Percentiles rank a stretch among this genome's conserved stretches.
These are phyloP conservation scores for Drosera spatulata DNA, from an alignment of 179 eudicot species.

Conservation along the genomic window DNA sequence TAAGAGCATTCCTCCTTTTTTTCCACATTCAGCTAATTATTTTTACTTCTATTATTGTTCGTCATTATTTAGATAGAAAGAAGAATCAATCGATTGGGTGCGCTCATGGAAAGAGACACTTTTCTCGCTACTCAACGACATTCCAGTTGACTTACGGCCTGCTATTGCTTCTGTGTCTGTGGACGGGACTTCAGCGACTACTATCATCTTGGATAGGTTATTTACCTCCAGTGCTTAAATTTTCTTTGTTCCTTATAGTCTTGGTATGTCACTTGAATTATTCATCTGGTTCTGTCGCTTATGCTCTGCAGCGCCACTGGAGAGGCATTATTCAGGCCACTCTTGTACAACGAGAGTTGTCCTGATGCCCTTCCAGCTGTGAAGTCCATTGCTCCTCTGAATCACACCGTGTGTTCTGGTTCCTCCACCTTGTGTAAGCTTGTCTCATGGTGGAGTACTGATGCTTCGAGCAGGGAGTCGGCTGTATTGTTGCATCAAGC, in stretches of 20 bases:
- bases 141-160: constrained; percentile 54
- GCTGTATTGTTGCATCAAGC: constrained; percentile 85
- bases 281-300: constrained; percentile 5
- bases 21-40: too few relatives aligned
- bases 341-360: constrained; percentile 81
- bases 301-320: constrained; percentile 54
- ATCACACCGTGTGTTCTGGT: constrained; percentile 91
- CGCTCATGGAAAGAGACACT: constrained; percentile 87
- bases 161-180: constrained; percentile 59
- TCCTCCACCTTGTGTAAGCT: constrained; percentile 93
- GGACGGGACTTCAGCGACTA: constrained; percentile 97
- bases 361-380: constrained; percentile 76
- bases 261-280: neutral
- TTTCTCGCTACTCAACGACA: constrained; percentile 56
- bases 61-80: constrained; percentile 68
- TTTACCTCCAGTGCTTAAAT: neutral
- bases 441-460: constrained; percentile 90
- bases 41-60: constrained; percentile 5
- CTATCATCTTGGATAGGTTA: constrained; percentile 37
- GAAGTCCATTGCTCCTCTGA: constrained; percentile 75
- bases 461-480: constrained; percentile 35
- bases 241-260: neutral
- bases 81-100: constrained; percentile 68
- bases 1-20: too few relatives aligned
- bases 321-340: constrained; percentile 66